A percentile compares a stretch with the other conserved stretches of the same genome.
These are phyloP conservation scores for Wickerhamiella slavikovae DNA, from an alignment of 805 yeast species.

Conservation along the genomic window DNA sequence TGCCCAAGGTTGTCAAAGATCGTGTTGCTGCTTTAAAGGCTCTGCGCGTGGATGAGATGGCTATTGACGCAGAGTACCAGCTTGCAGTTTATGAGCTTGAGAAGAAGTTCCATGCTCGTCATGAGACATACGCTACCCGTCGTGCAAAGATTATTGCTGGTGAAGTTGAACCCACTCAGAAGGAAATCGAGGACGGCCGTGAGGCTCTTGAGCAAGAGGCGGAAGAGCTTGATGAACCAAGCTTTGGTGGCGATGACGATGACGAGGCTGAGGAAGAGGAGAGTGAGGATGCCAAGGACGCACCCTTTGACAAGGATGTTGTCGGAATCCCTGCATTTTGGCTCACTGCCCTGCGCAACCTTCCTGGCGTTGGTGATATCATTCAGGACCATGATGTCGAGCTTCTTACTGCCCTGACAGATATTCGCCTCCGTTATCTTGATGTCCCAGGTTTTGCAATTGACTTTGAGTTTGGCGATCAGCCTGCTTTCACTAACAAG, in stretches of 20 bases:
- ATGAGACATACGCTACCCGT: constrained; percentile 53
- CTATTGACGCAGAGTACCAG: constrained; percentile 79
- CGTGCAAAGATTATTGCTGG: constrained; percentile 62
- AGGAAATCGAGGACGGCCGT: constrained; percentile 63
- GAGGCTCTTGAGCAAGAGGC: constrained; percentile 37
- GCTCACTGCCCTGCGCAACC: constrained; percentile 85
- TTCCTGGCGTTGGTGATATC: constrained; percentile 59
- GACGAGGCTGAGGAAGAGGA: constrained; percentile 23
- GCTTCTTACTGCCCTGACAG: constrained; percentile 45
- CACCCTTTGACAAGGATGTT: constrained; percentile 18
- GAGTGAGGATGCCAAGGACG: constrained; percentile 20
- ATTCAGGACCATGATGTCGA: constrained; percentile 82
- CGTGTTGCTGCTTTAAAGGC: constrained; percentile 69
- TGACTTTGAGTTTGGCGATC: constrained; percentile 56
- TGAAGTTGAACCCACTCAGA: constrained; percentile 49
- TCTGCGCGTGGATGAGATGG: constrained; percentile 58
- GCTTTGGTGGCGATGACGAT: constrained; percentile 23
- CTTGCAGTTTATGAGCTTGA: constrained; percentile 73
- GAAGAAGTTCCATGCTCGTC: constrained; percentile 49
- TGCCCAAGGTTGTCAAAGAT: constrained; percentile 53
- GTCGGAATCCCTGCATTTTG: constrained; percentile 87
- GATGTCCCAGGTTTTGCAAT: constrained; percentile 72
- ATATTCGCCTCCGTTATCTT: constrained; percentile 62
- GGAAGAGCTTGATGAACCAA: constrained; percentile 24
- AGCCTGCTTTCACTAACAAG: constrained; percentile 58